Conservation (phyloP, 345 rosid species). For the Stellera chamaejasme region DNA sequence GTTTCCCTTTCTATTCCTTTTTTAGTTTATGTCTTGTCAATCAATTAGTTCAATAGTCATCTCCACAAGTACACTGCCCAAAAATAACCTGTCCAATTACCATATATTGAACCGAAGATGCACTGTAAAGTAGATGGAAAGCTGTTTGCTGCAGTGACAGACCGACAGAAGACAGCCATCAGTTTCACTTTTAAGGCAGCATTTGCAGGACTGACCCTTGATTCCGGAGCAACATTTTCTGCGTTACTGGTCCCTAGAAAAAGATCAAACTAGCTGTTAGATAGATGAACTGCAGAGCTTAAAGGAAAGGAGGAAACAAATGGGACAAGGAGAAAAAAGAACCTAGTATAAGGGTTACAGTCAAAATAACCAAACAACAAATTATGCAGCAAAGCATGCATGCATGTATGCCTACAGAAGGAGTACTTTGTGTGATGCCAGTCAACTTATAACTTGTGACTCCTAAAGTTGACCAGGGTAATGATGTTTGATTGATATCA, state of each 20-base stretch:
- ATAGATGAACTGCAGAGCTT: not conserved
- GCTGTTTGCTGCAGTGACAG: conserved; percentile 80
- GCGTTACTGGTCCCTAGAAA: conserved; percentile 54
- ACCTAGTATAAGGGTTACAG: no score
- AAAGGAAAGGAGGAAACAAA: no score
- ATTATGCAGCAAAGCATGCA: no score
- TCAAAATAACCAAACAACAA: no score
- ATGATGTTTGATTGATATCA: no score
- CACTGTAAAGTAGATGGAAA: conserved; percentile 94
- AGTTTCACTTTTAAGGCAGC: conserved; percentile 57
- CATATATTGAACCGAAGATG: conserved; percentile 90
- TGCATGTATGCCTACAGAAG: no score
- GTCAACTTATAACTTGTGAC: no score
- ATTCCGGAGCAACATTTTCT: conserved; percentile 55
- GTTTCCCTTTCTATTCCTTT: no score
- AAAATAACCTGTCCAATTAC: conserved; percentile 27
- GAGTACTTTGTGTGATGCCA: no score
- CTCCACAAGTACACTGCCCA: not conserved
- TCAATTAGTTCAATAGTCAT: not conserved
- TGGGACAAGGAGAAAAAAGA: no score
- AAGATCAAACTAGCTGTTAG: conserved; percentile 7
- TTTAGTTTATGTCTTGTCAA: not conserved
- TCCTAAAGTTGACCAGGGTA: no score
- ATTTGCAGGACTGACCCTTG: conserved; percentile 64
- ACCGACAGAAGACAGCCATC: conserved; percentile 73